phyloP scores from a whole-genome alignment of 2,329 filamentous ascomycete genomes.

The Peltaster fructicola region DNA sequence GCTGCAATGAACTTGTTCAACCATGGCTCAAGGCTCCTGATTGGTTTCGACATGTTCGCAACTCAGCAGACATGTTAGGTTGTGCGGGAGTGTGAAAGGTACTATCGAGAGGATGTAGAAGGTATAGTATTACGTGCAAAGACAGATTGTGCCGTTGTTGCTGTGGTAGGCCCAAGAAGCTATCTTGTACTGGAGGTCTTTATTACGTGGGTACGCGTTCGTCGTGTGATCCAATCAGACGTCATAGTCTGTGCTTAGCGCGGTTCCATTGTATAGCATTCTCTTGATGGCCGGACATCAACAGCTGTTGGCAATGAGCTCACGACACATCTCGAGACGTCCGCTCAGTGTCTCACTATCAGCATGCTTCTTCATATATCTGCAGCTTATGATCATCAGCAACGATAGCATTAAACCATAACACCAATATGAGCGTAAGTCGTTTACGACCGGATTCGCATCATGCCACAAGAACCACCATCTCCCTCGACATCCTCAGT shows the following conservation, averaged over 20 bases:
- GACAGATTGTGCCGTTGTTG: background rate
- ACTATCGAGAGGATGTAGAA: no score
- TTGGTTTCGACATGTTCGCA: conserved; percentile 3
- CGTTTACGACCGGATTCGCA: conserved; percentile 2
- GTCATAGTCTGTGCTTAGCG: no score
- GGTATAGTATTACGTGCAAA: conserved; percentile 1
- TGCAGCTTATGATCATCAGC: conserved; percentile 1
- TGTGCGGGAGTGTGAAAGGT: conserved; percentile 1
- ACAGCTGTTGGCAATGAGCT: conserved; percentile 1
- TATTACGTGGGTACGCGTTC: background rate
- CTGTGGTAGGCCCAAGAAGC: conserved; percentile 1
- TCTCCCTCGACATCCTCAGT: conserved; percentile 14
- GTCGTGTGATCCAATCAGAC: no score
- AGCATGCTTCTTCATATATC: conserved; percentile 1
- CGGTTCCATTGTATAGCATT: no score
- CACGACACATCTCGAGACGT: conserved; percentile 1
- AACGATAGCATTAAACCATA: conserved; percentile 6
- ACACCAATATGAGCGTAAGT: conserved; percentile 1
- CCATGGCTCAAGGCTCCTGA: conserved; percentile 13
- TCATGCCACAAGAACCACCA: conserved; percentile 13
- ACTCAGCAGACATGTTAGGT: conserved; percentile 4
- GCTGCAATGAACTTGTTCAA: conserved; percentile 11
- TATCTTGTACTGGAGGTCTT: conserved; percentile 1
- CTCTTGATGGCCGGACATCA: no score
- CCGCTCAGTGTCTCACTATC: background rate